These are phyloP conservation scores for Fusarium xylarioides DNA, from an alignment of 2,329 filamentous ascomycete species.

Conservation along the genomic window DNA sequence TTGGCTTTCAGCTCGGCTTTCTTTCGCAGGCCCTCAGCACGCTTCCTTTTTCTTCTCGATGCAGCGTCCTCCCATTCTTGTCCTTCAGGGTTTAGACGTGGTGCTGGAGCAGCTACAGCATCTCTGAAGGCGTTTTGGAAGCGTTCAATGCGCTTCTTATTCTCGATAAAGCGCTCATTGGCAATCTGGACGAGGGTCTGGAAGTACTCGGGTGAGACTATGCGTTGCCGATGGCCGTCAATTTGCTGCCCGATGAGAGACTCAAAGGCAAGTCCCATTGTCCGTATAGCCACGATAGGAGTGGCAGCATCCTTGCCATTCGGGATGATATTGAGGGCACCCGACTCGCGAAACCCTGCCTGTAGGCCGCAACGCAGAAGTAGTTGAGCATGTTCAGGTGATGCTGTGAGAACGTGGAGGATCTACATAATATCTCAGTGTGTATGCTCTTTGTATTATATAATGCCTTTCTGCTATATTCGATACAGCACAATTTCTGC, in stretches of 20 bases:
- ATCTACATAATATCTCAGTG: constrained; percentile 66
- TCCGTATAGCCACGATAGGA: constrained; percentile 86
- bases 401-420: constrained; percentile 84
- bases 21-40: constrained; percentile 64
- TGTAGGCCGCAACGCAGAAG: constrained; percentile 79
- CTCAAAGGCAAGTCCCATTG: constrained; percentile 83
- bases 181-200: constrained; percentile 72
- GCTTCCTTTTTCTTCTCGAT: constrained; percentile 63
- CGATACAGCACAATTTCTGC: constrained; percentile 43
- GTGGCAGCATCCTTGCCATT: constrained; percentile 49
- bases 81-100: constrained; percentile 47
- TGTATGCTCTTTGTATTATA: constrained; percentile 17
- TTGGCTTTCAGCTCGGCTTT: constrained; percentile 54
- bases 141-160: constrained; percentile 71
- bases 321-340: constrained; percentile 73
- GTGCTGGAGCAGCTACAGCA: constrained; percentile 41
- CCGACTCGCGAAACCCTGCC: constrained; percentile 90
- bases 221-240: constrained; percentile 50
- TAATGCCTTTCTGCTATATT: constrained; percentile 34
- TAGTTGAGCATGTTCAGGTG: constrained; percentile 76
- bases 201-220: constrained; percentile 75
- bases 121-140: constrained; percentile 64
- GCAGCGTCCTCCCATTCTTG: constrained; percentile 65
- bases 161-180: constrained; percentile 78
- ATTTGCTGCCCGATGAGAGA: constrained; percentile 74